Evolutionary conservation across 768 basidiomycete genomes (phyloP).

Genomic region (Trametes cinnabarina): DNA sequence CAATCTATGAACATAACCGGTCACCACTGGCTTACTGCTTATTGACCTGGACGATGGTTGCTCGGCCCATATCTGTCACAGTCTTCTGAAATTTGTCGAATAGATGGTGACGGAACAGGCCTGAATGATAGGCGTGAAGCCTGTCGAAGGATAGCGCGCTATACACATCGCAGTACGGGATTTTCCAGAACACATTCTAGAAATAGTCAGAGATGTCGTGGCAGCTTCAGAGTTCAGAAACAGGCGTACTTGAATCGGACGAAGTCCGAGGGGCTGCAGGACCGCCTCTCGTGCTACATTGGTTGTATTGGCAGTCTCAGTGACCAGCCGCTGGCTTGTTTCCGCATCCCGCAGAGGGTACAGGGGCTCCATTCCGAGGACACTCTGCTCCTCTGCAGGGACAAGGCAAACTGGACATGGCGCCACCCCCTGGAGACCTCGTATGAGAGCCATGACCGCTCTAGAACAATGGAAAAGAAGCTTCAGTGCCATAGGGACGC

Average conservation of each 20-base stretch:
- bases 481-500: not conserved
- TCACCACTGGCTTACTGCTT: not conserved
- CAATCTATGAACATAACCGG: not conserved
- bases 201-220: not conserved
- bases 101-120: conserved; percentile 14
- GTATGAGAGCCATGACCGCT: conserved; percentile 15
- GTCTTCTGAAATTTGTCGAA: not conserved
- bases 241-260: too few species aligned
- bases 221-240: too few species aligned
- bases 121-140: conserved; percentile 16
- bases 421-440: not conserved
- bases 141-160: conserved; percentile 14
- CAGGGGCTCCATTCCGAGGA: not conserved
- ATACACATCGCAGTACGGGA: conserved; percentile 6
- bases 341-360: not conserved
- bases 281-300: not conserved
- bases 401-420: conserved; percentile 21
- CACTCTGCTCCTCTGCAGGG: not conserved
- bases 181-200: conserved; percentile 12
- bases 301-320: too few species aligned
- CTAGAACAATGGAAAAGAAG: too few species aligned
- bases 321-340: not conserved
- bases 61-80: not conserved
- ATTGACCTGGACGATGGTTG: not conserved
- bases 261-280: not conserved